Percentiles rank a stretch among this genome's conserved stretches.
Conservation (phyloP, 495 filamentous ascomycete species). For the Penicillium ucsense region DNA sequence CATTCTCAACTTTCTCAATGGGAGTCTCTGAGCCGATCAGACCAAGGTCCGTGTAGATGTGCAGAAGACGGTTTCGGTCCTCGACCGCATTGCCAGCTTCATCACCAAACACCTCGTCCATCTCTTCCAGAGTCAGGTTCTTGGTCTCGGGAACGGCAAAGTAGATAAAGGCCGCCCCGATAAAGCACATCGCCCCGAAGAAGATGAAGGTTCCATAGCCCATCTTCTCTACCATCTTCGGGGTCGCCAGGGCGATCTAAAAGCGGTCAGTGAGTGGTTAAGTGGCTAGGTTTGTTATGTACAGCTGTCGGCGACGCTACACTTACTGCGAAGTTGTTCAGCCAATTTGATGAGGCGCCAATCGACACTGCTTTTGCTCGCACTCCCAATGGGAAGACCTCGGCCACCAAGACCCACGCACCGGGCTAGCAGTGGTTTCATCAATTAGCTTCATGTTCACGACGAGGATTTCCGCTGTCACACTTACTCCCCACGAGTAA, state of each 20-base stretch:
- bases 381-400: constrained; percentile 18
- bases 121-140: constrained; percentile 57
- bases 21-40: background rate
- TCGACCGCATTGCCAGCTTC: constrained; percentile 3
- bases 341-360: constrained; percentile 12
- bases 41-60: constrained; percentile 3
- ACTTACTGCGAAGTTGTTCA: constrained; percentile 10
- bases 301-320: background rate
- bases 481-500: constrained; percentile 28
- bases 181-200: constrained; percentile 51
- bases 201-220: constrained; percentile 48
- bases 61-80: background rate
- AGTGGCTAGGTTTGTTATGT: no score
- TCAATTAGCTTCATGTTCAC: no score
- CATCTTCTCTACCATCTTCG: constrained; percentile 8
- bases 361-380: constrained; percentile 14
- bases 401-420: constrained; percentile 20
- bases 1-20: no score
- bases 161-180: constrained; percentile 46
- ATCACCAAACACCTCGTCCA: constrained; percentile 43
- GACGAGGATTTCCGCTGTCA: background rate
- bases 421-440: background rate
- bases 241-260: constrained; percentile 3
- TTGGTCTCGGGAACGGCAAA: constrained; percentile 58
- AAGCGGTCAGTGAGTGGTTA: background rate